Evolutionary conservation across 208 protist genomes (phyloP).

Genomic region (Angomonas deanei): DNA sequence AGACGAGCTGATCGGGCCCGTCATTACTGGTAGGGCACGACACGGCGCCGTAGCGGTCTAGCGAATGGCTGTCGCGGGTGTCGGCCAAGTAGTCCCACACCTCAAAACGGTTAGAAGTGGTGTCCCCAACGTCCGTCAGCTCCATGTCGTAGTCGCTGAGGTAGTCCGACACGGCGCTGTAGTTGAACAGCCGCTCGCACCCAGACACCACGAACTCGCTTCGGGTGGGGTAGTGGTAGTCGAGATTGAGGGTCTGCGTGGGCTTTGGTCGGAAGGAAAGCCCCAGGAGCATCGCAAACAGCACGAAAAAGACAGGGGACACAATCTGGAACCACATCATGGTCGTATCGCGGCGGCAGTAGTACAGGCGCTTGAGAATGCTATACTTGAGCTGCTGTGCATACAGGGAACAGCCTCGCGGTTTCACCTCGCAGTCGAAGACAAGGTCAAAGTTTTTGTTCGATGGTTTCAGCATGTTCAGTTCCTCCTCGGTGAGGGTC

Average conservation of each 20-base stretch:
- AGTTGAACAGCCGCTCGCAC: no score
- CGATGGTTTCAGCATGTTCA: no score
- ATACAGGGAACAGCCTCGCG: background rate
- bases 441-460: no score
- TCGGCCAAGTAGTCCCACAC: slow-evolving; percentile 11
- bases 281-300: slow-evolving; percentile 50
- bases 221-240: slow-evolving; percentile 24
- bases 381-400: slow-evolving; percentile 38
- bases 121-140: slow-evolving; percentile 14
- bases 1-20: no score
- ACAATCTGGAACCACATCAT: slow-evolving; percentile 56
- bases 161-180: no score
- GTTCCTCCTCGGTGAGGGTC: slow-evolving; percentile 3
- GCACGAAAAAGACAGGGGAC: slow-evolving; percentile 39
- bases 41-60: slow-evolving; percentile 30
- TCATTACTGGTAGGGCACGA: background rate
- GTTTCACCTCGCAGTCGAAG: no score
- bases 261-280: slow-evolving; percentile 18
- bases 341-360: slow-evolving; percentile 34
- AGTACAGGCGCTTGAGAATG: slow-evolving; percentile 39
- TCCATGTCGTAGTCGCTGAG: no score
- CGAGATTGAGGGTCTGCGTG: slow-evolving; percentile 14
- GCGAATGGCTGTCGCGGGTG: no score
- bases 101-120: slow-evolving; percentile 15
- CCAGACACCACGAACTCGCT: no score